Evolutionary conservation across 768 basidiomycete genomes (phyloP).

Genomic region (Auriculariales sp.): DNA sequence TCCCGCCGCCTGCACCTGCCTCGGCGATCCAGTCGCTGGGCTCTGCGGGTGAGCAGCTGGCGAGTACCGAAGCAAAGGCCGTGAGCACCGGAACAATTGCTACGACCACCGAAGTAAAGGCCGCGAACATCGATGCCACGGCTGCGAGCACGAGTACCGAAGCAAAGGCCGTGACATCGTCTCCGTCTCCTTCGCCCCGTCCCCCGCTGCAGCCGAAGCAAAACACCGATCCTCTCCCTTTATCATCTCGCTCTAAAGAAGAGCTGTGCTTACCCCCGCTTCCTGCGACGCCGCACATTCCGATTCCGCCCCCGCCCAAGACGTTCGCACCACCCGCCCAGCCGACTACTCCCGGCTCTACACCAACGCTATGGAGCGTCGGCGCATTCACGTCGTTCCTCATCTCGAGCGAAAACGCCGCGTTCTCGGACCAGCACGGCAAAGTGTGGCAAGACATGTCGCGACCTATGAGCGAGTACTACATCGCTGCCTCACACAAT

Average conservation of each 20-base stretch:
- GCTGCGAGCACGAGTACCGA: neutral
- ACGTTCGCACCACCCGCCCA: slow-evolving; percentile 9
- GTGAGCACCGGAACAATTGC: too few species aligned
- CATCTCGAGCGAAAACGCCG: slow-evolving; percentile 60
- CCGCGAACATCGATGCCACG: too few species aligned
- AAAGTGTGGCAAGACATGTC: slow-evolving; percentile 75
- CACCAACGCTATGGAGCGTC: slow-evolving; percentile 24
- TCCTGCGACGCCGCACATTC: neutral
- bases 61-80: neutral
- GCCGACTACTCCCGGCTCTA: slow-evolving; percentile 4
- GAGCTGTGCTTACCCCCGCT: slow-evolving; percentile 3
- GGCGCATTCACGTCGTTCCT: slow-evolving; percentile 70
- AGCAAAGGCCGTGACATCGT: neutral
- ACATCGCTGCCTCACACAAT: slow-evolving; percentile 82
- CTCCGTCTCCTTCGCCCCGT: slow-evolving; percentile 1
- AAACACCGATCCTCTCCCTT: slow-evolving; percentile 1
- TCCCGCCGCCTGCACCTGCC: too few species aligned
- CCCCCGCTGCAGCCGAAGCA: too few species aligned
- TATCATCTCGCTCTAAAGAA: neutral
- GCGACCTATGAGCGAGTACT: slow-evolving; percentile 74
- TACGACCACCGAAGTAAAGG: too few species aligned
- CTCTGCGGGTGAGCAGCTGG: too few species aligned
- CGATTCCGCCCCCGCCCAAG: slow-evolving; percentile 6
- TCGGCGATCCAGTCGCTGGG: too few species aligned
- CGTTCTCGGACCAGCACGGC: slow-evolving; percentile 37